Evolutionary conservation across 1,284 basidiomycete genomes (phyloP).

Genomic region (Macrocystidia cucumis): DNA sequence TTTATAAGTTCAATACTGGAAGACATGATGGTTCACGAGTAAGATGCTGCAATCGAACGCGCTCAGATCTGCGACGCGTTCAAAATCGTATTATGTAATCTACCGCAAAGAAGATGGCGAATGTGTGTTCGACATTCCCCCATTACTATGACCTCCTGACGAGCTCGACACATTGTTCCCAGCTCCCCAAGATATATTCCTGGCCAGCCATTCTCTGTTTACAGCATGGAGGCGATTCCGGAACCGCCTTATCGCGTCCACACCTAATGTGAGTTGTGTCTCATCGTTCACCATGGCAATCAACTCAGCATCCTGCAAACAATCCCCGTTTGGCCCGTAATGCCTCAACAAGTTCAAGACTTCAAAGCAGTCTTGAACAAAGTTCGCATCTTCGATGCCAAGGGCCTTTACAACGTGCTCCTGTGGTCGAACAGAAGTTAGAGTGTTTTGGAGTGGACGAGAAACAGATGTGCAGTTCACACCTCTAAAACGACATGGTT

Average conservation of each 20-base stretch:
- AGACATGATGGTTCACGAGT: slow-evolving; percentile 42
- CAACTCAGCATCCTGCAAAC: slow-evolving; percentile 40
- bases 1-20: slow-evolving; percentile 90
- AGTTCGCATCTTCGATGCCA: slow-evolving; percentile 31
- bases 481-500: slow-evolving; percentile 32
- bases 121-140: background rate
- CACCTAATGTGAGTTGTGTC: slow-evolving; percentile 23
- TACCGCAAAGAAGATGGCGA: background rate
- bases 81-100: background rate
- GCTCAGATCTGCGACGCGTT: background rate
- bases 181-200: slow-evolving; percentile 14
- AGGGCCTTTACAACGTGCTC: slow-evolving; percentile 48
- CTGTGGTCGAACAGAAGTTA: too few species aligned
- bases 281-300: slow-evolving; percentile 41
- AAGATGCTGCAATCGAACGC: slow-evolving; percentile 12
- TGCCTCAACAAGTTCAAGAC: slow-evolving; percentile 38
- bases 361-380: slow-evolving; percentile 41
- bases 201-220: slow-evolving; percentile 29
- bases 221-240: slow-evolving; percentile 38
- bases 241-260: slow-evolving; percentile 40
- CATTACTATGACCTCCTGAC: slow-evolving; percentile 1
- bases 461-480: too few species aligned
- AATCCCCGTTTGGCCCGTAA: slow-evolving; percentile 50
- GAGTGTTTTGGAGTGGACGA: too few species aligned
- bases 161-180: slow-evolving; percentile 6